These are phyloP conservation scores for Serendipita sp. DNA, from an alignment of 768 basidiomycete genomes.

Conservation along the genomic window DNA sequence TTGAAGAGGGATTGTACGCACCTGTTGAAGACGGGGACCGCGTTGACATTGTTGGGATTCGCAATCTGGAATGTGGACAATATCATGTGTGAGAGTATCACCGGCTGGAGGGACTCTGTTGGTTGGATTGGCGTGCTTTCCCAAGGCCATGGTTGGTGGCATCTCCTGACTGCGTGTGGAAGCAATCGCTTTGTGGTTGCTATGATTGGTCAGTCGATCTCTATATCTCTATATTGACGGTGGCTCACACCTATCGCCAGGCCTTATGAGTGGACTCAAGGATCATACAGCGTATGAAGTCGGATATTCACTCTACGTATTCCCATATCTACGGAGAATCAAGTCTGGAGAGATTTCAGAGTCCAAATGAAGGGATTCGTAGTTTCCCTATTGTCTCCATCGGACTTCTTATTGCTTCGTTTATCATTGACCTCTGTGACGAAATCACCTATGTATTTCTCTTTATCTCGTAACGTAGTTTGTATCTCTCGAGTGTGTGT, in stretches of 20 bases:
- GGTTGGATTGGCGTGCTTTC: neutral
- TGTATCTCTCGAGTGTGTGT: too few relatives aligned
- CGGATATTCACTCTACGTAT: neutral
- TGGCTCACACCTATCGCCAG: neutral
- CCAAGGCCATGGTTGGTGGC: slow-evolving; percentile 4
- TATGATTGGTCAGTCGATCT: neutral
- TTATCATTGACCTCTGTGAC: too few relatives aligned
- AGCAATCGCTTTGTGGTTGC: neutral
- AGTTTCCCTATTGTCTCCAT: neutral
- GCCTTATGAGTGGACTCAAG: neutral
- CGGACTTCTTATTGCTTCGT: too few relatives aligned
- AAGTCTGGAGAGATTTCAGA: neutral
- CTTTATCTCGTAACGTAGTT: too few relatives aligned
- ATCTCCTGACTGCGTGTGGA: neutral
- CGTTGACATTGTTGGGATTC: slow-evolving; percentile 48
- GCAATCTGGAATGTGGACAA: slow-evolving; percentile 72
- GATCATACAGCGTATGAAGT: neutral
- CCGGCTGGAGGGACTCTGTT: neutral
- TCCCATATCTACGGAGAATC: neutral
- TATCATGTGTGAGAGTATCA: slow-evolving; percentile 39
- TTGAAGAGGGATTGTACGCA: slow-evolving; percentile 9
- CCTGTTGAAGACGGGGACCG: slow-evolving; percentile 35
- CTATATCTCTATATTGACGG: neutral
- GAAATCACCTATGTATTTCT: too few relatives aligned
- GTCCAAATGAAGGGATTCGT: neutral